phyloP scores from a whole-genome alignment of 2,329 filamentous ascomycete genomes.

The Madurella mycetomatis region DNA sequence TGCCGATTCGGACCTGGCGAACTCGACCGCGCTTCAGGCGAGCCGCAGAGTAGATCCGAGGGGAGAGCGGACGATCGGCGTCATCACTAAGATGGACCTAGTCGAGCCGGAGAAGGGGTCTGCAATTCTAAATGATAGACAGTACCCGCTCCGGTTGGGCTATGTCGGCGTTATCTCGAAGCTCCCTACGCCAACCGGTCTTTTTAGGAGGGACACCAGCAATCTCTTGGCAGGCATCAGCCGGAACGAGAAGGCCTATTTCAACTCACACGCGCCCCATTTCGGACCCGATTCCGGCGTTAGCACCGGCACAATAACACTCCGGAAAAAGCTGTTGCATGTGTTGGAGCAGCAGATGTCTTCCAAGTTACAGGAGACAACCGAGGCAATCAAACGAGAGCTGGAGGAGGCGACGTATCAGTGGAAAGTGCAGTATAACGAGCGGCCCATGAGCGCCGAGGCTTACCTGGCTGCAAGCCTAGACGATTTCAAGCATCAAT shows the following conservation, averaged over 20 bases:
- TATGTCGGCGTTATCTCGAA: slow-evolving; percentile 94
- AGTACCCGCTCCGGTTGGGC: slow-evolving; percentile 90
- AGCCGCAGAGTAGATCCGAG: slow-evolving; percentile 89
- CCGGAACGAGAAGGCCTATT: slow-evolving; percentile 84
- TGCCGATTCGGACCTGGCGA: slow-evolving; percentile 93
- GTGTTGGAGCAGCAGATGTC: slow-evolving; percentile 98
- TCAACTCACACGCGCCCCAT: slow-evolving; percentile 74
- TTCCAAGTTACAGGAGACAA: slow-evolving; percentile 79
- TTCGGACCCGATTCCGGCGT: slow-evolving; percentile 72
- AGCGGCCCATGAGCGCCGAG: slow-evolving; percentile 88
- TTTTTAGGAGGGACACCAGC: slow-evolving; percentile 78
- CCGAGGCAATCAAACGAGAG: slow-evolving; percentile 89
- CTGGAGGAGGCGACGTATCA: slow-evolving; percentile 96
- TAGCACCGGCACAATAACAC: slow-evolving; percentile 74
- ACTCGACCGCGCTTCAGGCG: slow-evolving; percentile 86
- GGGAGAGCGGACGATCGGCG: slow-evolving; percentile 93
- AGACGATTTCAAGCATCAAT: slow-evolving; percentile 95
- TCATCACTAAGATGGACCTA: slow-evolving; percentile 99
- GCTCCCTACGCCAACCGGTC: slow-evolving; percentile 62
- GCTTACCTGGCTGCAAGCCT: slow-evolving; percentile 94
- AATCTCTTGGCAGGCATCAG: slow-evolving; percentile 78
- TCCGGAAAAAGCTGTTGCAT: slow-evolving; percentile 95
- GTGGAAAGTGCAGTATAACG: slow-evolving; percentile 99
- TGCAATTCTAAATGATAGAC: slow-evolving; percentile 76
- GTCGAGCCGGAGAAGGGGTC: slow-evolving; percentile 78